Conservation (phyloP, 1,284 basidiomycete genomes). For the Volvariella volvacea region DNA sequence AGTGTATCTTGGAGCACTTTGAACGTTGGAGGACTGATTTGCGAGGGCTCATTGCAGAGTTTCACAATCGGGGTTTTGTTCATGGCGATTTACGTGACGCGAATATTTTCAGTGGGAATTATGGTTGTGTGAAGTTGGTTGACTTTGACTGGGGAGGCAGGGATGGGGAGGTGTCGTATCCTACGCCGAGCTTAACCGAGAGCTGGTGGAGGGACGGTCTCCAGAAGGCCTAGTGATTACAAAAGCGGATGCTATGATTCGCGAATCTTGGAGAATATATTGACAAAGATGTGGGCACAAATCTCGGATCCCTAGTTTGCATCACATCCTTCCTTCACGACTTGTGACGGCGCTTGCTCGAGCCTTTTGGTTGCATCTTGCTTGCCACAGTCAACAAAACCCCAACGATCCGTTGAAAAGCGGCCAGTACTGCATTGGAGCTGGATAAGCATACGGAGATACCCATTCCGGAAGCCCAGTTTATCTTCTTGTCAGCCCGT, state of each 20-base stretch:
- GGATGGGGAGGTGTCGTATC: slow-evolving; percentile 14
- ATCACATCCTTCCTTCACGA: not conserved
- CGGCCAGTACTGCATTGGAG: too few species aligned
- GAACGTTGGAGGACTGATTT: slow-evolving; percentile 10
- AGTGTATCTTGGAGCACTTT: slow-evolving; percentile 1
- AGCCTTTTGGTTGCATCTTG: too few species aligned
- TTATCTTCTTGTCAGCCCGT: too few species aligned
- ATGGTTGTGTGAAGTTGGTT: slow-evolving; percentile 10
- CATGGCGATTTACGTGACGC: slow-evolving; percentile 15
- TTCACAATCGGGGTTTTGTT: slow-evolving; percentile 13
- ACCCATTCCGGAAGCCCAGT: too few species aligned
- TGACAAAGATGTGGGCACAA: slow-evolving; percentile 2
- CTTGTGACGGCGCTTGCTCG: too few species aligned
- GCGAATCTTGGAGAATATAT: slow-evolving; percentile 6
- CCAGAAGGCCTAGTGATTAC: slow-evolving; percentile 12
- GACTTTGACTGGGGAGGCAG: slow-evolving; percentile 18
- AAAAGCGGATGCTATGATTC: slow-evolving; percentile 14
- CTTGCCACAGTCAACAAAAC: too few species aligned
- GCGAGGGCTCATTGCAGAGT: slow-evolving; percentile 9
- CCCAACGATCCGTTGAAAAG: too few species aligned
- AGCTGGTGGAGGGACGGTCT: slow-evolving; percentile 12
- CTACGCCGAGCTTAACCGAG: slow-evolving; percentile 13
- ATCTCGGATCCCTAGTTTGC: not conserved
- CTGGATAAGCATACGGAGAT: too few species aligned
- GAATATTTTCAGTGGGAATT: slow-evolving; percentile 14